phyloP scores from a whole-genome alignment of 2,329 filamentous ascomycete species.

The Aschersonia sp. region DNA sequence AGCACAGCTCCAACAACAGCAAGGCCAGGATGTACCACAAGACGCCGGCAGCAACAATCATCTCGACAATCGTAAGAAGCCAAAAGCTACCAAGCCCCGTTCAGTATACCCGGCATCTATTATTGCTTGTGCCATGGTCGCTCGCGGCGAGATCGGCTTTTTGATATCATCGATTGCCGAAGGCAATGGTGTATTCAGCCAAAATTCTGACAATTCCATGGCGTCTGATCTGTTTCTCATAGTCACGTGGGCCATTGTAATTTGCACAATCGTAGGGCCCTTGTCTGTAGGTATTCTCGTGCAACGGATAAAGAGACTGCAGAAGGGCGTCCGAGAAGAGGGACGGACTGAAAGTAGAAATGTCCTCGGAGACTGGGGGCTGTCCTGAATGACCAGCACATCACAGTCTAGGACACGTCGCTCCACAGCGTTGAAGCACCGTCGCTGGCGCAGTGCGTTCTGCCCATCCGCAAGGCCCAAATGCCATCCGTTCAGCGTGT shows the following conservation, averaged over 20 bases:
- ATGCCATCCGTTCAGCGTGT: no score
- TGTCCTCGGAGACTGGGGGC: conserved; percentile 1
- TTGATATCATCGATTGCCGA: conserved; percentile 58
- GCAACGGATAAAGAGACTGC: conserved; percentile 20
- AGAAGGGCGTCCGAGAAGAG: conserved; percentile 1
- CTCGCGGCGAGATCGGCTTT: conserved; percentile 69
- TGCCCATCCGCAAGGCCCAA: no score
- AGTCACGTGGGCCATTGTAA: conserved; percentile 39
- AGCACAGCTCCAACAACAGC: not conserved
- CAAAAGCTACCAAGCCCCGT: conserved; percentile 28
- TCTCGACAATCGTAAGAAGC: not conserved
- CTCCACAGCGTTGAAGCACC: no score
- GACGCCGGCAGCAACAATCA: not conserved
- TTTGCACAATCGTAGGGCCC: conserved; percentile 40
- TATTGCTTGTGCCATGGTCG: conserved; percentile 54
- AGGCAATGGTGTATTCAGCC: conserved; percentile 26
- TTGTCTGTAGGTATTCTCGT: conserved; percentile 32
- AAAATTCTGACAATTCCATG: not conserved
- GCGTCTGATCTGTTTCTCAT: conserved; percentile 32
- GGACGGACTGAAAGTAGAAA: conserved; percentile 1
- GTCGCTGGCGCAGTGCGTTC: no score
- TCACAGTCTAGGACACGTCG: no score
- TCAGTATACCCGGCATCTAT: conserved; percentile 56
- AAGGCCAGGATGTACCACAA: not conserved
- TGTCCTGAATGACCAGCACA: not conserved